Evolutionary conservation across 805 yeast genomes (phyloP).

Genomic region (Phaffomyces opuntiae): DNA sequence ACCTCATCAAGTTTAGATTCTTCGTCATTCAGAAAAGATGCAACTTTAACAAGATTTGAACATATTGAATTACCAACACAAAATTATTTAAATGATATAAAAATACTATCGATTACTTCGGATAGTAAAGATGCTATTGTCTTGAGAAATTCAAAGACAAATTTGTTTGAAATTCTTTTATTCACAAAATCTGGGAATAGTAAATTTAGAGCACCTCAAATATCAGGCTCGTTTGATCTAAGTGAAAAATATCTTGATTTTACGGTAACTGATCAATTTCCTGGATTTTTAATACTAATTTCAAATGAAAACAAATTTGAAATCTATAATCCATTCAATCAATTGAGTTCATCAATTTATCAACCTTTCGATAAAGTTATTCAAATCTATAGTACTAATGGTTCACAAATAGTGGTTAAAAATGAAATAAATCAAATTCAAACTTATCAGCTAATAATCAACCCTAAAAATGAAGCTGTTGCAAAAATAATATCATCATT

Average conservation of each 20-base stretch:
- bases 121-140: constrained; percentile 58
- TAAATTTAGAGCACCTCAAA: constrained; percentile 25
- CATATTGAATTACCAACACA: constrained; percentile 28
- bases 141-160: constrained; percentile 36
- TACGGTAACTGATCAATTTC: constrained; percentile 26
- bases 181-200: constrained; percentile 31
- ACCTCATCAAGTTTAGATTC: constrained; percentile 33
- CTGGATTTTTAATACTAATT: constrained; percentile 41
- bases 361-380: constrained; percentile 4
- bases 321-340: constrained; percentile 53
- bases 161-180: constrained; percentile 43
- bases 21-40: constrained; percentile 47
- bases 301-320: constrained; percentile 29
- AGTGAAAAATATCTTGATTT: constrained; percentile 31
- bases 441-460: constrained; percentile 30
- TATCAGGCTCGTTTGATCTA: constrained; percentile 26
- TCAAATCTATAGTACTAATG: constrained; percentile 8
- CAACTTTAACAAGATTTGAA: constrained; percentile 59
- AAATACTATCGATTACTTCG: constrained; percentile 33
- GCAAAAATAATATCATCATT: constrained; percentile 41
- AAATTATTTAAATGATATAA: constrained; percentile 26
- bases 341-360: constrained; percentile 33
- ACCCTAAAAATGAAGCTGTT: constrained; percentile 41
- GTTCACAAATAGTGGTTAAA: constrained; percentile 13
- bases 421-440: constrained; percentile 9